These are phyloP conservation scores for Oryza coarctata DNA, from an alignment of 176 grass and related monocot species.

Conservation along the genomic window DNA sequence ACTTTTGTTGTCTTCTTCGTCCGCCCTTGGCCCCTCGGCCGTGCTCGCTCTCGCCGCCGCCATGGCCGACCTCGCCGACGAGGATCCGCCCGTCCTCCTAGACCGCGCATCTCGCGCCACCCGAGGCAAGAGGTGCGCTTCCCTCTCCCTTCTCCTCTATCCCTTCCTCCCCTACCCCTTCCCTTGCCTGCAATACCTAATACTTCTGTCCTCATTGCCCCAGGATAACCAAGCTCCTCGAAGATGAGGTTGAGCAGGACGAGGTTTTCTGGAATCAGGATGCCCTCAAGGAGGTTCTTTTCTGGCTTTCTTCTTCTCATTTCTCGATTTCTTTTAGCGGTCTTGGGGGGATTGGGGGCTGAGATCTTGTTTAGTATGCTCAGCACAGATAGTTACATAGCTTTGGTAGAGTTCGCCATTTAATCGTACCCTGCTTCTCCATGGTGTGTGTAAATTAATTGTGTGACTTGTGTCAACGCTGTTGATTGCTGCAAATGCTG, in stretches of 20 bases:
- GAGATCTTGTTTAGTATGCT: not conserved
- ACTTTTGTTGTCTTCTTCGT: no score
- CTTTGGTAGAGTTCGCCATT: not conserved
- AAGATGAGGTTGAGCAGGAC: conserved; percentile 73
- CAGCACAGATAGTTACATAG: not conserved
- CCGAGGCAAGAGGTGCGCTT: conserved; percentile 68
- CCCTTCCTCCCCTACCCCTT: not conserved
- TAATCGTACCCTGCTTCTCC: not conserved
- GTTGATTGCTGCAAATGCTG: not conserved
- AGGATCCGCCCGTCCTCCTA: no score
- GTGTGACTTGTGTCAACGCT: no score
- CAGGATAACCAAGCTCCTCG: conserved; percentile 86
- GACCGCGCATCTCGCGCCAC: conserved; percentile 70
- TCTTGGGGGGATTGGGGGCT: not conserved
- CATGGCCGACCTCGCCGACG: no score
- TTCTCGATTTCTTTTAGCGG: not conserved
- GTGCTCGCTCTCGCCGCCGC: conserved; percentile 5
- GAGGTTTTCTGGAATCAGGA: conserved; percentile 86
- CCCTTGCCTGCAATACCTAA: no score
- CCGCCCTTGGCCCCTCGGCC: no score
- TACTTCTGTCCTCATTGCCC: not conserved
- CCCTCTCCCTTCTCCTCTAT: not conserved
- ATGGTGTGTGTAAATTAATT: no score
- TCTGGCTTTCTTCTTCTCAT: not conserved
- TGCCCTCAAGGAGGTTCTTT: conserved; percentile 68